Percentiles rank a stretch among this genome's conserved stretches.
Evolutionary conservation across 2,329 filamentous ascomycete genomes (phyloP).

Genomic region (Colletotrichum sp.): DNA sequence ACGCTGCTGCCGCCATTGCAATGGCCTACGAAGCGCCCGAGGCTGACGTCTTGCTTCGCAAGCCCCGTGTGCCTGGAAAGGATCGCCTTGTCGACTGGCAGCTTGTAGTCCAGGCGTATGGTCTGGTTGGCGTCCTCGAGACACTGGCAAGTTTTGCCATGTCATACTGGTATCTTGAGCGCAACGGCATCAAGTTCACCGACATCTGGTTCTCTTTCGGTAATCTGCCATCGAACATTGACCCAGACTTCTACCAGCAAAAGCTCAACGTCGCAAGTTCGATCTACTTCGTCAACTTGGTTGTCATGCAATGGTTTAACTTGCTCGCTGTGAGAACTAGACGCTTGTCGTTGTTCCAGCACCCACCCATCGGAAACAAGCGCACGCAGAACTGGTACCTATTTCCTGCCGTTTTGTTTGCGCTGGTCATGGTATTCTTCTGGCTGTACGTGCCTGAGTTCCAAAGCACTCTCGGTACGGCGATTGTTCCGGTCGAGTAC

Average conservation of each 20-base stretch:
- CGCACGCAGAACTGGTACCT: conserved; percentile 70
- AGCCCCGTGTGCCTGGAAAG: conserved; percentile 70
- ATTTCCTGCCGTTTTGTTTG: conserved; percentile 73
- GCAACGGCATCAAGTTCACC: conserved; percentile 67
- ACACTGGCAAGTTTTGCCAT: conserved; percentile 66
- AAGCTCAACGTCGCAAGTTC: conserved; percentile 70
- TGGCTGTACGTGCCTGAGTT: conserved; percentile 72
- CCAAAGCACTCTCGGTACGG: conserved; percentile 65
- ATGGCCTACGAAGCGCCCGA: conserved; percentile 80
- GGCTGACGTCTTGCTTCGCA: conserved; percentile 73
- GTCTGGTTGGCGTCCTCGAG: conserved; percentile 69
- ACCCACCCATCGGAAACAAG: conserved; percentile 70
- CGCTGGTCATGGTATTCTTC: conserved; percentile 72
- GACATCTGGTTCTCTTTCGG: conserved; percentile 74
- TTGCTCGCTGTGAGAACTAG: conserved; percentile 72
- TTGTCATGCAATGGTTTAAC: conserved; percentile 85
- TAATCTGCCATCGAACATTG: conserved; percentile 50
- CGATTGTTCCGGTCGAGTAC: conserved; percentile 70
- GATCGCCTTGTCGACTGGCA: conserved; percentile 77
- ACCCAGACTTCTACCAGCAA: conserved; percentile 56
- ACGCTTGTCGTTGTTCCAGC: conserved; percentile 71
- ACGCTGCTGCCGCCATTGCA: conserved; percentile 74
- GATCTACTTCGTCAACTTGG: conserved; percentile 81
- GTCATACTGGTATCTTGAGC: conserved; percentile 70
- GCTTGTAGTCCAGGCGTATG: conserved; percentile 76